Evolutionary conservation across 2,329 filamentous ascomycete species (phyloP), one percentile per base, ranked within the genome.

Genomic region (Albophoma yamanashiensis): DNA sequence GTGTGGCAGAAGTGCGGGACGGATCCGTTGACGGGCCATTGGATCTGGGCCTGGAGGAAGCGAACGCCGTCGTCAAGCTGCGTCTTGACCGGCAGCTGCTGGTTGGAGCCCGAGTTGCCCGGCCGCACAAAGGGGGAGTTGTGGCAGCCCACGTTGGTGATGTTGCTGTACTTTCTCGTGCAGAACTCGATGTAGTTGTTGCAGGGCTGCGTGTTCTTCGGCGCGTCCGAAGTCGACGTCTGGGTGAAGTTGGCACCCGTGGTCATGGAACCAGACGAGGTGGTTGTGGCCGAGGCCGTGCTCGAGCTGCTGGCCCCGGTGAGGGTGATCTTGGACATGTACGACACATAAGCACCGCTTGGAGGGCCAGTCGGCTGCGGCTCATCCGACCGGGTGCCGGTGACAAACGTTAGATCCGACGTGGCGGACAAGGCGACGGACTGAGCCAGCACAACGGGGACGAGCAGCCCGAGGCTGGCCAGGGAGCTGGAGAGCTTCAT

Each of bases 131-230:
- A 95, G 14, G 89, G 89, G 50, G 89, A 91, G 76, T 95, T 95
- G 76, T 95, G 91, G 22, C 87, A 86, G 25, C 83, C 85, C 1
- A 95, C 82, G 67, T 89, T 80, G 60, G 89, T 92, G 72, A 94
- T 87, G 71, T 94, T 92, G 78, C 87, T 85, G 74, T 92, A 95
- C 66, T 84, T 86, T 61, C 89, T 83, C 7, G 74, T 75, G 76
- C 91, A 95, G 67, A 94, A 86, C 73, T 93, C 89, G 31, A 87
- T 75, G 66, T 89, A 85, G 71, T 86, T 85, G 74, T 95, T 95
- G 79, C 91, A 95, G 5, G 89, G 86, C 61, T 85, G 85, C 0
- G 89, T 92, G 72, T 92, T 93, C 55, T 82, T 83, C 1, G 86
- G 79, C 57, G 74, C 64, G 34, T 64, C 56, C 68, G 70, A 62